These are phyloP conservation scores for Xylariaceae sp. DNA, from an alignment of 2,329 filamentous ascomycete genomes.

Conservation along the genomic window DNA sequence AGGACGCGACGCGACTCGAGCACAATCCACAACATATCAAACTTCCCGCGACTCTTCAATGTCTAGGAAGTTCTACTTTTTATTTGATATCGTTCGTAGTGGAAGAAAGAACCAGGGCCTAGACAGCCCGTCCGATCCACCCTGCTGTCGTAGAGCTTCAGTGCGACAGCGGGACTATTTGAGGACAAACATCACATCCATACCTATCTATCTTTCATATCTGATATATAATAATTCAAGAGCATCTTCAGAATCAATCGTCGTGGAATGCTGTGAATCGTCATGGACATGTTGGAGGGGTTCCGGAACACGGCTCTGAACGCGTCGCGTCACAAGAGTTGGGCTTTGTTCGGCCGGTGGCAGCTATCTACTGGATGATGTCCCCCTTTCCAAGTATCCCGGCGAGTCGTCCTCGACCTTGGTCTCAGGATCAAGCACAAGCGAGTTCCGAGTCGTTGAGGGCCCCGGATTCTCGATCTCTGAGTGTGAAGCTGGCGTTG, in stretches of 20 bases:
- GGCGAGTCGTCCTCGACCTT: too few relatives aligned
- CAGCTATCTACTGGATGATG: too few relatives aligned
- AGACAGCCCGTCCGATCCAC: constrained; percentile 65
- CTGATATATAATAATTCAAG: neutral
- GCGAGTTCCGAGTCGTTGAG: too few relatives aligned
- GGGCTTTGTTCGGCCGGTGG: too few relatives aligned
- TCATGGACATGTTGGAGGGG: neutral
- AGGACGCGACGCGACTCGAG: constrained; percentile 5
- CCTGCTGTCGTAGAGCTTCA: constrained; percentile 51
- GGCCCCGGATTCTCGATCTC: too few relatives aligned
- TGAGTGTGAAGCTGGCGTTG: too few relatives aligned
- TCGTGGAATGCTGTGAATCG: neutral
- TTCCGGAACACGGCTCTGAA: too few relatives aligned
- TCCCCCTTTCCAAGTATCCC: too few relatives aligned
- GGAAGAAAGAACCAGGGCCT: constrained; percentile 59
- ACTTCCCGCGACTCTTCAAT: constrained; percentile 53
- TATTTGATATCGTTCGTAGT: constrained; percentile 47
- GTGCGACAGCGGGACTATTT: constrained; percentile 59
- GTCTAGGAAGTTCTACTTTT: constrained; percentile 51
- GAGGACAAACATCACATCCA: constrained; percentile 50
- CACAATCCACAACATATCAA: constrained; percentile 53
- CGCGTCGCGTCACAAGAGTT: too few relatives aligned
- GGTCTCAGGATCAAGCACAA: too few relatives aligned
- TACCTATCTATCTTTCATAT: neutral
- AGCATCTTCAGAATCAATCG: neutral